Percentiles rank a stretch among this genome's conserved stretches.
phyloP scores from a whole-genome alignment of 352 stramenopile species.

The Aphanomyces stellatus region DNA sequence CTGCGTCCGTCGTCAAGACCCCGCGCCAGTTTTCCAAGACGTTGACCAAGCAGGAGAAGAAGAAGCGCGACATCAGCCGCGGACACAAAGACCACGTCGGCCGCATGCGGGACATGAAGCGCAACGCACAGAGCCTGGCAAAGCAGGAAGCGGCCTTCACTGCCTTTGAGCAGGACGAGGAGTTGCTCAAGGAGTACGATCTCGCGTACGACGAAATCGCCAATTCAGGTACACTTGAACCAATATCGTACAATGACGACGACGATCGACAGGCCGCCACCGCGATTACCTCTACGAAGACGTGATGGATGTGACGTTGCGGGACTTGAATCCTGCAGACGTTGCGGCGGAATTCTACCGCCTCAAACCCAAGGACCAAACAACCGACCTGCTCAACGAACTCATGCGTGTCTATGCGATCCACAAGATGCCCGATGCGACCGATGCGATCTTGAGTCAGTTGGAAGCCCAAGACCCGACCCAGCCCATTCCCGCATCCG shows the following conservation, averaged over 20 bases:
- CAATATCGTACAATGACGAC: background rate
- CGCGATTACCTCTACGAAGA: conserved; percentile 50
- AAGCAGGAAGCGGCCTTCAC: conserved; percentile 8
- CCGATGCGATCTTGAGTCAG: conserved; percentile 56
- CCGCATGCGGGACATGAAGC: conserved; percentile 9
- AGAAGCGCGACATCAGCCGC: conserved; percentile 4
- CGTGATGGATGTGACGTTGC: conserved; percentile 45
- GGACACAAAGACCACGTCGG: conserved; percentile 13
- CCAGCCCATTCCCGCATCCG: background rate
- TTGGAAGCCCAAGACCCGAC: conserved; percentile 52
- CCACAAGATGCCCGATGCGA: conserved; percentile 46
- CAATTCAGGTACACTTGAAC: conserved; percentile 28
- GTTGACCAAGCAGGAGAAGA: conserved; percentile 42
- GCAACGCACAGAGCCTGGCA: background rate
- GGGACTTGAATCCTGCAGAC: conserved; percentile 52
- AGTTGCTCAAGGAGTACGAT: conserved; percentile 57
- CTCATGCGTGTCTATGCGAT: conserved; percentile 60
- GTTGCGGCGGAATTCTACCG: conserved; percentile 61
- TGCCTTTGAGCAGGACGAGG: conserved; percentile 41
- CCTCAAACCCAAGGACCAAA: conserved; percentile 40
- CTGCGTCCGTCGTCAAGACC: conserved; percentile 51
- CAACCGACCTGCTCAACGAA: conserved; percentile 68
- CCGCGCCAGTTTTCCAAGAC: conserved; percentile 47
- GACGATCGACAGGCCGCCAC: conserved; percentile 25
- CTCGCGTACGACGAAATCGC: conserved; percentile 61